These are phyloP conservation scores for Cavenderia fasciculata DNA, from an alignment of 78 protist species.

Conservation along the genomic window DNA sequence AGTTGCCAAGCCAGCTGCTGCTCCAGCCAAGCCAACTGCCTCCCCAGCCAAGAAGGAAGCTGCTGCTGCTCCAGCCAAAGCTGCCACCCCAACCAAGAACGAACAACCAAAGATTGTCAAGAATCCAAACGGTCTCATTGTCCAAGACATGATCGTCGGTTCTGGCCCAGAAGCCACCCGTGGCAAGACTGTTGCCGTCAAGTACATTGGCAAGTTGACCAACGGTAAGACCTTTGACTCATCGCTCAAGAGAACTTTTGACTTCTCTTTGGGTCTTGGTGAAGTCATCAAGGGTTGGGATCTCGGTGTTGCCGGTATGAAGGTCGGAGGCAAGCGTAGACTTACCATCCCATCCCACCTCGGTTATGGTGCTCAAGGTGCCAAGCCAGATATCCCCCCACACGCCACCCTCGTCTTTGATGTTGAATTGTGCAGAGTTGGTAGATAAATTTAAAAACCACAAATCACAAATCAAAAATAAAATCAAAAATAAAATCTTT, in stretches of 20 bases:
- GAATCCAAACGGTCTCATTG: slow-evolving; percentile 50
- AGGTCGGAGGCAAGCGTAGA: slow-evolving; percentile 79
- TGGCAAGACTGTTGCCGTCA: slow-evolving; percentile 80
- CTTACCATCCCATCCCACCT: slow-evolving; percentile 80
- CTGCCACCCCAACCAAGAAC: neutral
- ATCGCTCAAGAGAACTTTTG: slow-evolving; percentile 71
- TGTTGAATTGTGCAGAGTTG: slow-evolving; percentile 45
- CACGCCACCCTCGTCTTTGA: slow-evolving; percentile 82
- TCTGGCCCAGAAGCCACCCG: slow-evolving; percentile 40
- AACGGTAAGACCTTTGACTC: slow-evolving; percentile 84
- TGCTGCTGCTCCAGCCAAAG: neutral
- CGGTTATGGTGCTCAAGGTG: slow-evolving; percentile 83
- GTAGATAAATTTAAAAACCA: too few species aligned
- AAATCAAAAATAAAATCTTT: too few species aligned
- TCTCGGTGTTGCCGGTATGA: slow-evolving; percentile 86
- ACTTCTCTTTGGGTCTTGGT: slow-evolving; percentile 66
- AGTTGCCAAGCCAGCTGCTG: neutral
- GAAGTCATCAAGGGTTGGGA: slow-evolving; percentile 93
- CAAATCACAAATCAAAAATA: too few species aligned
- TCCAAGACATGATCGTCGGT: slow-evolving; percentile 70
- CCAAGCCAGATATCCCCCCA: slow-evolving; percentile 75
- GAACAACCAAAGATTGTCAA: neutral
- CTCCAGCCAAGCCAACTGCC: slow-evolving; percentile 30
- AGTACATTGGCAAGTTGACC: slow-evolving; percentile 83
- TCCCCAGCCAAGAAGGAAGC: slow-evolving; percentile 29